Base-by-base conservation (phyloP, 2,329 filamentous ascomycete species). In the Atkinsonella hypoxylon region DNA sequence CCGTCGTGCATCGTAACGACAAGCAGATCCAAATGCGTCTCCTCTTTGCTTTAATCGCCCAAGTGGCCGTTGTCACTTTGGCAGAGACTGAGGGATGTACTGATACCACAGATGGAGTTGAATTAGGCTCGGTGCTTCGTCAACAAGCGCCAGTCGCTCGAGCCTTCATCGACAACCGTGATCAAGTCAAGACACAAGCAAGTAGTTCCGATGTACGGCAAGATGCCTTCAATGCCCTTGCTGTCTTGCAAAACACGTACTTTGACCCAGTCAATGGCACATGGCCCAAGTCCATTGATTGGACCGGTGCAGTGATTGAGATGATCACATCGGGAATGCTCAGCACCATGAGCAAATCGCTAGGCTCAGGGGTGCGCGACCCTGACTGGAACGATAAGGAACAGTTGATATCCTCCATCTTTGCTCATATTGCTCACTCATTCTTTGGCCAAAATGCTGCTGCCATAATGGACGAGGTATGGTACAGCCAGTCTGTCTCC, bases 231-330 rank as follows among this genome's bases (percentile, higher is more conserved):
- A 66, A 76, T 46, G 85, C 87, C 6, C 73, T 96, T 55, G 74
- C 81, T 45, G 80, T 84, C 6, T 81, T 96, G 75, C 89, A 96
- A 64, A 73, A 79, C 48, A 71, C 76, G 26, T 95, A 89, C 68
- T 96, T 93, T 63, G 76, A 82, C 45, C 69, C 84, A 4, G 86
- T 86, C 75, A 71, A 85, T 36, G 89, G 87, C 11, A 89, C 81
- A 26, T 97, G 90, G 88, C 88, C 89, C 0, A 75, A 76, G 1
- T 79, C 87, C 32, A 96, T 95, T 60, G 91, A 96, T 70, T 97
- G 91, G 91, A 97, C 91, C 0, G 84, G 83, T 17, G 90, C 91
- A 4, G 88, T 96, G 9, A 73, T 88, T 58, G 82, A 83, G 42
- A 95, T 90, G 0, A 82, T 91, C 51, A 69, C 95, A 36, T 85